These are phyloP conservation scores for Diplotaxis tenuifolia DNA, from an alignment of 345 rosid genomes.

Conservation along the genomic window DNA sequence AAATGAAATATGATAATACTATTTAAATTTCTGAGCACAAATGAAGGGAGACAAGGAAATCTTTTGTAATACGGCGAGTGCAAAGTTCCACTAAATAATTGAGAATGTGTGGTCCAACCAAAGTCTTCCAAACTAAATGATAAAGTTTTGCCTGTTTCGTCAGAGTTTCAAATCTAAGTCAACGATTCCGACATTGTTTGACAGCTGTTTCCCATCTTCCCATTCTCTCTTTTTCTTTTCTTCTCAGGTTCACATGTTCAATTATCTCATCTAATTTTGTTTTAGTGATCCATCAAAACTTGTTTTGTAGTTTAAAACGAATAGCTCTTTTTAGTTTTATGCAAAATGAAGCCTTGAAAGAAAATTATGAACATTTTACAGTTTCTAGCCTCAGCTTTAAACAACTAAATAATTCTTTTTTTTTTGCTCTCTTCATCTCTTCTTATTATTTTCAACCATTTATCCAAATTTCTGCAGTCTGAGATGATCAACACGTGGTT, in stretches of 20 bases:
- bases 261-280: background rate
- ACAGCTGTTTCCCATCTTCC: conserved; percentile 31
- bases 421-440: too few relatives aligned
- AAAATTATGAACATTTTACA: too few relatives aligned
- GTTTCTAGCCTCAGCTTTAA: too few relatives aligned
- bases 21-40: background rate
- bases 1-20: background rate
- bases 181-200: conserved; percentile 29
- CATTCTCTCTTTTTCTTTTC: background rate
- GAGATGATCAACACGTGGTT: too few relatives aligned
- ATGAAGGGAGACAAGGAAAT: conserved; percentile 22
- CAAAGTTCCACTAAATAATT: conserved; percentile 16
- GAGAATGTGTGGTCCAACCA: conserved; percentile 32
- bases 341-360: too few relatives aligned
- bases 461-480: too few relatives aligned
- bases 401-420: too few relatives aligned
- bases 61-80: conserved; percentile 21
- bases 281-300: background rate
- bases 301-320: background rate
- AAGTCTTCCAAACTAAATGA: conserved; percentile 24
- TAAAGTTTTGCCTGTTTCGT: conserved; percentile 21
- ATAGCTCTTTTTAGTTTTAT: too few relatives aligned
- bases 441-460: too few relatives aligned
- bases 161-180: conserved; percentile 25
- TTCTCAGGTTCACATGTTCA: background rate